Evolutionary conservation across 2,329 filamentous ascomycete species (phyloP).

Genomic region (Cytospora paraplurivora): DNA sequence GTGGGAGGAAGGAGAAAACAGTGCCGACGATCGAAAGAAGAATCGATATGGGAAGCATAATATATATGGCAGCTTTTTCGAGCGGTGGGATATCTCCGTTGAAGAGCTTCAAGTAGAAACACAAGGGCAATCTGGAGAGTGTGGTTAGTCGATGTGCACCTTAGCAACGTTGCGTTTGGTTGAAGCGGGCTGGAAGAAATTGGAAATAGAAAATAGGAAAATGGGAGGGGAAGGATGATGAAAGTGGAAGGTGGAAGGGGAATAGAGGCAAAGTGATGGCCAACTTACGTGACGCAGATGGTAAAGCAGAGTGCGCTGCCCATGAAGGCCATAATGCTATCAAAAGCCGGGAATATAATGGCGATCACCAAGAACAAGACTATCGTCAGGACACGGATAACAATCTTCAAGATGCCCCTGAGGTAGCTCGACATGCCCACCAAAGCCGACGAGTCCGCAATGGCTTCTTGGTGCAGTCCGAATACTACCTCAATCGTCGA

Average conservation of each 20-base stretch:
- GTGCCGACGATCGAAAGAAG: slow-evolving; percentile 77
- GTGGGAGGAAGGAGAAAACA: slow-evolving; percentile 83
- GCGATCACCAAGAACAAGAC: slow-evolving; percentile 76
- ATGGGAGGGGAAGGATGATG: slow-evolving; percentile 13
- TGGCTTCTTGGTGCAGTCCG: slow-evolving; percentile 62
- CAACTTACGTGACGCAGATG: slow-evolving; percentile 77
- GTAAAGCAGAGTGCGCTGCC: slow-evolving; percentile 89
- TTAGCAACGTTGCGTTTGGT: background rate
- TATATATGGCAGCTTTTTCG: slow-evolving; percentile 69
- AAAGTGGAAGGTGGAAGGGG: background rate
- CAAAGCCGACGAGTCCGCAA: slow-evolving; percentile 50
- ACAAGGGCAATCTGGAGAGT: slow-evolving; percentile 63
- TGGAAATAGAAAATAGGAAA: background rate
- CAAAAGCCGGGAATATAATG: slow-evolving; percentile 72
- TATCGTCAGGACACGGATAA: slow-evolving; percentile 67
- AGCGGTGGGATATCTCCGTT: slow-evolving; percentile 64
- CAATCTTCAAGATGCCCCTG: slow-evolving; percentile 59
- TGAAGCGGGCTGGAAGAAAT: background rate
- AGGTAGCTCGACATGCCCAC: slow-evolving; percentile 59
- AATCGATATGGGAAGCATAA: slow-evolving; percentile 68
- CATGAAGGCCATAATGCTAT: slow-evolving; percentile 88
- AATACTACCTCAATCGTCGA: slow-evolving; percentile 80
- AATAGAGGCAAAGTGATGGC: slow-evolving; percentile 3
- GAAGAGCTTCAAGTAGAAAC: slow-evolving; percentile 91
- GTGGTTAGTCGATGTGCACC: background rate